Evolutionary conservation across 2,329 filamentous ascomycete species (phyloP), one percentile per base, ranked within the genome.

Genomic region (Neopestalotiopsis rosae): DNA sequence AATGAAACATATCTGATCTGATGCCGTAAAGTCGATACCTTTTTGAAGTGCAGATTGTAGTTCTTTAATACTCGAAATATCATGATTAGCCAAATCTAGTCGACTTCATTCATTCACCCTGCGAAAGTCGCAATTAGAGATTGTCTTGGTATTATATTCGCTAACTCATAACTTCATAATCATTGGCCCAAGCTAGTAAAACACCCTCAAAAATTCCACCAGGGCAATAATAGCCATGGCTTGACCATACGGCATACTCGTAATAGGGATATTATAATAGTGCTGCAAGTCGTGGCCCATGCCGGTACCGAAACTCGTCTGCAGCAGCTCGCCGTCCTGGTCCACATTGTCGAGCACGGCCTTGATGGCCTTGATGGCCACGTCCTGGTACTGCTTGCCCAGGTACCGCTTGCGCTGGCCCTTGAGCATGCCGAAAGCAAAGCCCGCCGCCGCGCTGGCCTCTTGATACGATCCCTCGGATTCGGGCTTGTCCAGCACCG

Each of bases 141-240:
- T n/a, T n/a, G n/a, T n/a, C 10, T 38, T 52, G 9, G 6, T 52
- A 17, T n/a, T n/a, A 20, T 3, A 49, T 49, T 32, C 24, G 10
- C 57, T 20, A 20, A 59, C 17, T 59, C 57, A 32, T 59, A 59
- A 59, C 14, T 32, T 34, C 24, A 28, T 62, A 1, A 12, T 10
- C 32, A 62, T 42, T 14, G 13, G 14, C 34, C n/a, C n/a, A 13
- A 20, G 1, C 72, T 73, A 81, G 66, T 82, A 79, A 61, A 87
- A 91, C 40, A 85, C 86, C 62, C 91, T 85, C 79, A 93, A 77
- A 73, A 91, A 92, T 80, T 95, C 93, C 0, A 91, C 92, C 71
- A 95, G 78, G 0, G 91, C 90, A 90, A 95, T 94, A 71, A 94
- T 94, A 0, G 91, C 92, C 92, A 95, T 94, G 0, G 92, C 91